Percentiles rank a stretch among this genome's conserved stretches.
Conservation (phyloP, 768 basidiomycete species). For the Lactarius deliciosus region DNA sequence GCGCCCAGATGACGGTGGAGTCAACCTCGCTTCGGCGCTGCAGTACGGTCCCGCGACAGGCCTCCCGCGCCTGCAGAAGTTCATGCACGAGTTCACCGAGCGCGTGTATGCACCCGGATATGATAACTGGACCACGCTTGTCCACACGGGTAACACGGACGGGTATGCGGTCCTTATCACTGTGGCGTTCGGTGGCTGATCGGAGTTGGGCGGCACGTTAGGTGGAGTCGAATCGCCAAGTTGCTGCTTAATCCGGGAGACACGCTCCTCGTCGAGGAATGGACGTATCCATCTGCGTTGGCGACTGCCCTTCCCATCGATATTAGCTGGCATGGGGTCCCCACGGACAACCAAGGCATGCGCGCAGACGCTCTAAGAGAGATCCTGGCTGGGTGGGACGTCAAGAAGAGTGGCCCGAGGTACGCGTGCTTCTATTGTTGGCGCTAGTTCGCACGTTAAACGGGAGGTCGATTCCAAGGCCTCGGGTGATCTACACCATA, state of each 20-base stretch:
- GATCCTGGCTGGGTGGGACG: slow-evolving; percentile 67
- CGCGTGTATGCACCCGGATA: slow-evolving; percentile 61
- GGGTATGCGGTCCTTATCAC: slow-evolving; percentile 36
- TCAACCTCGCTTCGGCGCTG: slow-evolving; percentile 63
- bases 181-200: neutral
- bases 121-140: slow-evolving; percentile 53
- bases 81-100: slow-evolving; percentile 56
- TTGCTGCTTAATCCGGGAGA: slow-evolving; percentile 71
- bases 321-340: slow-evolving; percentile 52
- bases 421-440: neutral
- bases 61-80: slow-evolving; percentile 52
- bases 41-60: slow-evolving; percentile 66
- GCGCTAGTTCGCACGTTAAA: neutral
- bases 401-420: slow-evolving; percentile 24
- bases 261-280: slow-evolving; percentile 59
- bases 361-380: slow-evolving; percentile 57
- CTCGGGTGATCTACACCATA: slow-evolving; percentile 71
- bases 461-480: slow-evolving; percentile 40
- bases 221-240: slow-evolving; percentile 54
- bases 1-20: slow-evolving; percentile 39
- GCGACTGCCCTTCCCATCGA: slow-evolving; percentile 40
- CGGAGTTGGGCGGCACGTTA: slow-evolving; percentile 24
- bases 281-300: slow-evolving; percentile 69
- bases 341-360: slow-evolving; percentile 74
- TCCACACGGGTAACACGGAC: slow-evolving; percentile 72